Conservation (phyloP, 2,329 filamentous ascomycete genomes). For the Scleromitrula shiraiana region DNA sequence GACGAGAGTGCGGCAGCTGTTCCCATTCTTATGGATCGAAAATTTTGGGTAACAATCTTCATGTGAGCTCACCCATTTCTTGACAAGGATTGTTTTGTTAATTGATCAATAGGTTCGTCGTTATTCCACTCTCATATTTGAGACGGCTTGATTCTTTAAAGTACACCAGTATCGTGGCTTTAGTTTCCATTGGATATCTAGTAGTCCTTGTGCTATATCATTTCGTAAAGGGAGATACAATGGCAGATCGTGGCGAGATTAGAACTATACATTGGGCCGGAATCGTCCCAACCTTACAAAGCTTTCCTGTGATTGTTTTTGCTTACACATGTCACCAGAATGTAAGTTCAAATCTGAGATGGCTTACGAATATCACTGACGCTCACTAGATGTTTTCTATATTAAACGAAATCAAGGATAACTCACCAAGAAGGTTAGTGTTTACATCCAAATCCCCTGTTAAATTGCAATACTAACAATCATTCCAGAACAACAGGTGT, state of each 20-base stretch:
- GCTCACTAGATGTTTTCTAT: slow-evolving; percentile 89
- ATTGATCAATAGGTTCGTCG: slow-evolving; percentile 55
- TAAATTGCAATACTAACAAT: neutral
- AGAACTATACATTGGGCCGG: slow-evolving; percentile 73
- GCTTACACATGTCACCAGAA: slow-evolving; percentile 99
- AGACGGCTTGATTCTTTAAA: slow-evolving; percentile 90
- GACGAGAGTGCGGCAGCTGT: slow-evolving; percentile 52
- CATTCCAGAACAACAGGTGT: slow-evolving; percentile 62
- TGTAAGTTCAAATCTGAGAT: slow-evolving; percentile 39
- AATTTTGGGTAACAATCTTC: slow-evolving; percentile 97
- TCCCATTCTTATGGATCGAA: slow-evolving; percentile 74
- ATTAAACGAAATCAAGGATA: slow-evolving; percentile 85
- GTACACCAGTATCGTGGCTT: slow-evolving; percentile 87
- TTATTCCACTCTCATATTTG: slow-evolving; percentile 91
- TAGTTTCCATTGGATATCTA: slow-evolving; percentile 89
- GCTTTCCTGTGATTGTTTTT: slow-evolving; percentile 92
- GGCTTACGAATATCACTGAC: slow-evolving; percentile 23
- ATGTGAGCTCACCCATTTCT: slow-evolving; percentile 49
- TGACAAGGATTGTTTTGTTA: neutral
- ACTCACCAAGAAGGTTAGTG: slow-evolving; percentile 52
- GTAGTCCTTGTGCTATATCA: slow-evolving; percentile 91
- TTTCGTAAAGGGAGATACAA: slow-evolving; percentile 69
- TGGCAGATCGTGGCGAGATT: slow-evolving; percentile 65
- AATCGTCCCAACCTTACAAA: slow-evolving; percentile 69
- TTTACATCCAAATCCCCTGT: neutral